Evolutionary conservation across 805 yeast genomes (phyloP).

Genomic region (Yarrowia hollandica): DNA sequence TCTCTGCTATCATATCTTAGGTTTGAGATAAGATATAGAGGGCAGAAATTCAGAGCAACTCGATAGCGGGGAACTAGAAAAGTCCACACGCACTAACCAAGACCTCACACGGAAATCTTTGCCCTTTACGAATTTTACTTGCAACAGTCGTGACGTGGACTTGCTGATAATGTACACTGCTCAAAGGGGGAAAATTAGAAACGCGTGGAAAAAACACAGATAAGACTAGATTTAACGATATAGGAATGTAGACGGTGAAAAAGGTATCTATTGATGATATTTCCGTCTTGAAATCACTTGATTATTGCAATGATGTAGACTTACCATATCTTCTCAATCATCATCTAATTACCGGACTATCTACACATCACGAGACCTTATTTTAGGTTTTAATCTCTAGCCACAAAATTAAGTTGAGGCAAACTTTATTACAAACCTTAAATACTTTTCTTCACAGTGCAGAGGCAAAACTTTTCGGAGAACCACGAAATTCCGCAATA

Average conservation of each 20-base stretch:
- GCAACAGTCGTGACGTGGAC: not conserved
- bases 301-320: too few species aligned
- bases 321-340: too few species aligned
- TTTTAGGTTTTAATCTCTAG: not conserved
- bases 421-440: not conserved
- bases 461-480: not conserved
- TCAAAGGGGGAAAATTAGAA: not conserved
- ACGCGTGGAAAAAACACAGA: not conserved
- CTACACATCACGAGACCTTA: not conserved
- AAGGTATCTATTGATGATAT: too few species aligned
- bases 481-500: slow-evolving; percentile 33
- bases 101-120: not conserved
- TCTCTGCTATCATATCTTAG: slow-evolving; percentile 8
- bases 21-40: slow-evolving; percentile 2
- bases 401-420: not conserved
- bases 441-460: not conserved
- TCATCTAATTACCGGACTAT: not conserved
- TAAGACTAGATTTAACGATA: not conserved
- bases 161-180: not conserved
- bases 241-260: too few species aligned
- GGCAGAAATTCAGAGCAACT: slow-evolving; percentile 12
- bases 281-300: too few species aligned
- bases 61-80: slow-evolving; percentile 16
- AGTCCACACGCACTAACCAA: too few species aligned
- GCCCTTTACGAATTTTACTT: not conserved